These are phyloP conservation scores for Ambrosia hybrid DNA, from an alignment of 140 eudicot species.

Conservation along the genomic window DNA sequence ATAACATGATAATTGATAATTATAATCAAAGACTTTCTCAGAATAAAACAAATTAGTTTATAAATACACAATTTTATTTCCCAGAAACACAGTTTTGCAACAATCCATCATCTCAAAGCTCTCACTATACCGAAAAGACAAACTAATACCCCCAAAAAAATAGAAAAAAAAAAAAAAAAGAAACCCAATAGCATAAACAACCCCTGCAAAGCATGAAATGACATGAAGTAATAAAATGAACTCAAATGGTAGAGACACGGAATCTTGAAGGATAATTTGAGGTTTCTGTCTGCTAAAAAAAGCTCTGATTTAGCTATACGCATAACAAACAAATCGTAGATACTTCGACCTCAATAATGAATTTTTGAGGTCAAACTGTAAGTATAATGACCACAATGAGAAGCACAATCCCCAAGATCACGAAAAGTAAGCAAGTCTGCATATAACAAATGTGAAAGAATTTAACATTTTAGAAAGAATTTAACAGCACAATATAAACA, in stretches of 20 bases:
- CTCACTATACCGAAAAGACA: conserved; percentile 24
- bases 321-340: not conserved
- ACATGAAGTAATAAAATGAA: conserved; percentile 20
- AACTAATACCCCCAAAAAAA: conserved; percentile 3
- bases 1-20: too few species aligned
- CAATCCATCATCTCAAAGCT: conserved; percentile 3
- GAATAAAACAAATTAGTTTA: too few species aligned
- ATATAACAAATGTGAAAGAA: not conserved
- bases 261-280: conserved; percentile 5
- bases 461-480: conserved; percentile 6
- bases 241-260: conserved; percentile 22
- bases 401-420: conserved; percentile 57
- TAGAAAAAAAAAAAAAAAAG: not conserved
- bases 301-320: conserved; percentile 10
- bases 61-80: conserved; percentile 18
- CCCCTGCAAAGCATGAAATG: conserved; percentile 28
- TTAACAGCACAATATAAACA: too few species aligned
- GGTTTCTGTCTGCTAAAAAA: conserved; percentile 11
- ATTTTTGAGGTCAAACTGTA: conserved; percentile 32
- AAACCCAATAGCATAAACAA: conserved; percentile 18
- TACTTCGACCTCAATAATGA: conserved; percentile 6
- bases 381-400: conserved; percentile 54
- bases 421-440: conserved; percentile 66
- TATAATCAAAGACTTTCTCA: too few species aligned
- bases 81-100: conserved; percentile 14